These are phyloP conservation scores for Immersiporthe knoxdaviesiana DNA, from an alignment of 2,329 filamentous ascomycete species.

Conservation along the genomic window DNA sequence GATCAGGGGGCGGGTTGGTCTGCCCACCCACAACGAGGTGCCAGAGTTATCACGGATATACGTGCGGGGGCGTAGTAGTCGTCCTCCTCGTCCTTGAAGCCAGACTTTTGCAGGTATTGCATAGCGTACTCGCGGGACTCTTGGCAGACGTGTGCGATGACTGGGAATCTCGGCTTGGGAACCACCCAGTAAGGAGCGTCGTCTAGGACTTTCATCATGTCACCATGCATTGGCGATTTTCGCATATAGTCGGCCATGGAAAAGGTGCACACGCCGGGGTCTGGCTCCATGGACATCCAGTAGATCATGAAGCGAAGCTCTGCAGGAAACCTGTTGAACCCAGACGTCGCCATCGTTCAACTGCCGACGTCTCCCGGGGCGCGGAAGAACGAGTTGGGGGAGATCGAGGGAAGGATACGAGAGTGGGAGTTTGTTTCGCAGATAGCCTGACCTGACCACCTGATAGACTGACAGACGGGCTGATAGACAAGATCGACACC, in stretches of 20 bases:
- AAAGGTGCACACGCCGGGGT: neutral
- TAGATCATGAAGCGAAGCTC: neutral
- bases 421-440: neutral
- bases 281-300: neutral
- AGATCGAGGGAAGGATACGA: neutral
- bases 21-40: neutral
- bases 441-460: neutral
- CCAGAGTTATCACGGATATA: neutral
- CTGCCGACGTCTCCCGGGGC: neutral
- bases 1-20: neutral
- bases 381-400: neutral
- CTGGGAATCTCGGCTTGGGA: neutral
- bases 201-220: too few relatives aligned
- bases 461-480: too few relatives aligned
- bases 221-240: too few relatives aligned
- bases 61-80: neutral
- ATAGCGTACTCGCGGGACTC: neutral
- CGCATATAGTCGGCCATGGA: neutral
- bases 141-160: neutral
- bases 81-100: neutral
- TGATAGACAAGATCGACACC: neutral
- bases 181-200: neutral
- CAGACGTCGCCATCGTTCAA: neutral
- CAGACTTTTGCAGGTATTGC: neutral
- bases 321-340: neutral